Base-by-base conservation (phyloP, 345 rosid genomes). In the Eucalyptus melliodora region DNA sequence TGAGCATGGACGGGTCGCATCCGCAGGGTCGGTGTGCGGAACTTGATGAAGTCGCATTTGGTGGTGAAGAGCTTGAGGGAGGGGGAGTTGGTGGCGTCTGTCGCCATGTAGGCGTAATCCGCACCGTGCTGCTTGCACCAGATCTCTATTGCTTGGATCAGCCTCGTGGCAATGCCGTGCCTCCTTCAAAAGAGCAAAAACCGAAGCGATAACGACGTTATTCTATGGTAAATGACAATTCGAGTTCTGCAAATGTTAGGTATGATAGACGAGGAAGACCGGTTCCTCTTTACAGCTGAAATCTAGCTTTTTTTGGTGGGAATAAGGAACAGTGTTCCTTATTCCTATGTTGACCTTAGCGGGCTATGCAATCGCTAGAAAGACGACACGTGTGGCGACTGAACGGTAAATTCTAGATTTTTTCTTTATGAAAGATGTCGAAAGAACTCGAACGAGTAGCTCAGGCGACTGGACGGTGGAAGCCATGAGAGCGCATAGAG, bases 1-100 rank as follows among this genome's bases (percentile, higher is more conserved):
- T 97, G 98, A 23, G 96, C 98, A 50, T 96, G 96, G 67, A 97
- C 96, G 11, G 99, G 99, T 81, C 96, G 96, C 83, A 96, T 96
- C 89, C 95, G 87, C 93, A 96, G 88, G 14, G 94, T 90, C 0
- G 93, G 98, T 51, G 95, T 93, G 4, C 95, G 93, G 85, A 95
- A 95, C 87, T 95, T 95, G 62, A 89, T 88, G 92, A 95, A 97
- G 8, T 89, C 89, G 50, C 92, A 94, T 89, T 93, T 95, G 69
- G 89, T 87, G 65, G 95, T 96, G 90, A 97, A 97, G 72, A 97
- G 92, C 87, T 93, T 94, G 92, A 97, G 92, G 88, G 98, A 97
- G 86, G 97, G 87, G 82, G 93, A 90, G 88, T 97, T 97, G 90
- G 89, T 92, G 92, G 94, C 92, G 5, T 96, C 96, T 8, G 97